A percentile compares a stretch with the other conserved stretches of the same genome.
Conservation (phyloP, 768 basidiomycete species). For the Mycena indigotica region DNA sequence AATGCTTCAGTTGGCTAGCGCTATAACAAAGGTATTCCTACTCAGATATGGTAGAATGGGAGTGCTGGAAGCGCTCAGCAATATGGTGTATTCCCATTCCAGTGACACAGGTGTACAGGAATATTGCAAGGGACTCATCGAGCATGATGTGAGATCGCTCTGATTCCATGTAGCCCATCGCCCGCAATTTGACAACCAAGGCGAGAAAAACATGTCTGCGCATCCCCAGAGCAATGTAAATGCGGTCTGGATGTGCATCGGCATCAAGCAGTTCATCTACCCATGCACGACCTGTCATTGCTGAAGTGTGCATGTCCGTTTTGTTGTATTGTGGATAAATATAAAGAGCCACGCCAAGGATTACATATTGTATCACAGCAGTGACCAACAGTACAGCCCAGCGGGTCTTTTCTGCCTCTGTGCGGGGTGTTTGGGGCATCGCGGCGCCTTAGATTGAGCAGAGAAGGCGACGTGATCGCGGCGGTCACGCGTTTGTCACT, state of each 20-base stretch:
- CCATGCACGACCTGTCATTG: not conserved
- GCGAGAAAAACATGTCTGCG: too few relatives aligned
- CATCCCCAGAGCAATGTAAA: too few relatives aligned
- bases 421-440: not conserved
- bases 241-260: not conserved
- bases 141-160: too few relatives aligned
- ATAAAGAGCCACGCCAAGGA: not conserved
- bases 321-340: not conserved
- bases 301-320: not conserved
- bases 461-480: not conserved
- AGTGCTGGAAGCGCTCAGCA: too few relatives aligned
- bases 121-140: too few relatives aligned
- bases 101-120: too few relatives aligned
- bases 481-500: not conserved
- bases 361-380: not conserved
- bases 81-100: too few relatives aligned
- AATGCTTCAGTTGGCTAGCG: too few relatives aligned
- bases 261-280: not conserved
- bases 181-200: too few relatives aligned
- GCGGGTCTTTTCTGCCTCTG: not conserved
- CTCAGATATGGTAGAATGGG: too few relatives aligned
- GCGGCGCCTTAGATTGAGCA: not conserved
- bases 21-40: too few relatives aligned
- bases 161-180: too few relatives aligned
- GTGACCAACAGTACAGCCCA: not conserved